Conservation (phyloP, 2,329 filamentous ascomycete species). For the Penicillium sp. region DNA sequence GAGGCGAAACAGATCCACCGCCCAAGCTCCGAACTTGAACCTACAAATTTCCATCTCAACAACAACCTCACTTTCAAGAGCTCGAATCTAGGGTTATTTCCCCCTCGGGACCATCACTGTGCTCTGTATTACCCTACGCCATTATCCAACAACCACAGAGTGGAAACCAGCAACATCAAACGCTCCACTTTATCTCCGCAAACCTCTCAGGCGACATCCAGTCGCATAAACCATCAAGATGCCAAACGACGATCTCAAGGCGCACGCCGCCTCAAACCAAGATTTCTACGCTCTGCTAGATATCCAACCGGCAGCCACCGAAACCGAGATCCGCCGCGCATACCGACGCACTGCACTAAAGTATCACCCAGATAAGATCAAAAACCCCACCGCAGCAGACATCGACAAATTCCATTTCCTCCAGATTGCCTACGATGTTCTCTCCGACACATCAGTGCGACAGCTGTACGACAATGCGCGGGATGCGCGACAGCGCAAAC, state of each 20-base stretch:
- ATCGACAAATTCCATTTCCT: conserved; percentile 81
- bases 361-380: conserved; percentile 90
- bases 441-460: conserved; percentile 69
- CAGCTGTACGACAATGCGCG: conserved; percentile 76
- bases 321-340: conserved; percentile 75
- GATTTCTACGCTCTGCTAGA: conserved; percentile 79
- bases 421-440: conserved; percentile 80
- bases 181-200: conserved; percentile 9
- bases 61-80: neutral
- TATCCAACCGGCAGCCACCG: conserved; percentile 63
- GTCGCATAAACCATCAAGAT: conserved; percentile 49
- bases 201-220: conserved; percentile 44
- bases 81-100: neutral
- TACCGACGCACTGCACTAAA: conserved; percentile 85
- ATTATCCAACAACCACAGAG: neutral
- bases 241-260: conserved; percentile 49
- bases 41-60: conserved; percentile 6
- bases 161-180: neutral
- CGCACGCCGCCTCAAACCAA: conserved; percentile 60
- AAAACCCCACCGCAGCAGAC: conserved; percentile 64
- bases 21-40: conserved; percentile 8
- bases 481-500: conserved; percentile 67
- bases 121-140: neutral
- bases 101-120: neutral
- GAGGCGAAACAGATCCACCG: conserved; percentile 5